These are phyloP conservation scores for Lyophyllum decastes DNA, from an alignment of 768 basidiomycete genomes.

Conservation along the genomic window DNA sequence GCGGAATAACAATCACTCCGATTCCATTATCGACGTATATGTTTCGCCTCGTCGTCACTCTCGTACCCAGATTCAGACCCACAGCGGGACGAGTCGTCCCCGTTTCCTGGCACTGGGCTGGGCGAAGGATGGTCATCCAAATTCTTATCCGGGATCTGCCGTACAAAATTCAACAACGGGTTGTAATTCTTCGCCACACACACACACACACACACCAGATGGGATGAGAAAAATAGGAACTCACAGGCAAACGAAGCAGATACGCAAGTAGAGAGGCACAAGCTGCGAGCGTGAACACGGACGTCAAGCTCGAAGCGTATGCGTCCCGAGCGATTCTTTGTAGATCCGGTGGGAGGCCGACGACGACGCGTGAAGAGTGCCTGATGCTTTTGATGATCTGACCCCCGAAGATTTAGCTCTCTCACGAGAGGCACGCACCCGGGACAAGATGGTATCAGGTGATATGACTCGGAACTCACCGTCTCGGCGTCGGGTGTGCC, in stretches of 20 bases:
- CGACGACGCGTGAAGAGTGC: slow-evolving; percentile 52
- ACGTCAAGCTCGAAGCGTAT: slow-evolving; percentile 50
- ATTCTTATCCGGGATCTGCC: slow-evolving; percentile 24
- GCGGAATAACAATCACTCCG: no score
- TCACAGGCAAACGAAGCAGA: slow-evolving; percentile 50
- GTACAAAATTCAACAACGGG: no score
- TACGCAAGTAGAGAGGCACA: slow-evolving; percentile 51
- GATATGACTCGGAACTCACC: slow-evolving; percentile 25
- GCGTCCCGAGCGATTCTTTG: slow-evolving; percentile 54
- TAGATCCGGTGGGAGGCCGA: slow-evolving; percentile 42
- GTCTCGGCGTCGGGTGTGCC: slow-evolving; percentile 40
- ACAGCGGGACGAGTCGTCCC: slow-evolving; percentile 7
- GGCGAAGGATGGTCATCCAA: slow-evolving; percentile 10
- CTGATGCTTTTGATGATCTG: slow-evolving; percentile 56
- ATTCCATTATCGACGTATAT: neutral
- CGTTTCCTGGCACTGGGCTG: neutral
- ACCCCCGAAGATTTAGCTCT: neutral
- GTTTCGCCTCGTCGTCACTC: slow-evolving; percentile 15
- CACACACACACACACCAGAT: neutral
- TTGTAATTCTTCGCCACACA: no score
- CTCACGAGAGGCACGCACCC: neutral
- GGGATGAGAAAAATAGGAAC: slow-evolving; percentile 19
- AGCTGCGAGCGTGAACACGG: slow-evolving; percentile 57
- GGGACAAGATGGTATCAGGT: neutral
- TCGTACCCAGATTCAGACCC: slow-evolving; percentile 16